Conservation (phyloP, 768 basidiomycete genomes). For the Epithele typhae region DNA sequence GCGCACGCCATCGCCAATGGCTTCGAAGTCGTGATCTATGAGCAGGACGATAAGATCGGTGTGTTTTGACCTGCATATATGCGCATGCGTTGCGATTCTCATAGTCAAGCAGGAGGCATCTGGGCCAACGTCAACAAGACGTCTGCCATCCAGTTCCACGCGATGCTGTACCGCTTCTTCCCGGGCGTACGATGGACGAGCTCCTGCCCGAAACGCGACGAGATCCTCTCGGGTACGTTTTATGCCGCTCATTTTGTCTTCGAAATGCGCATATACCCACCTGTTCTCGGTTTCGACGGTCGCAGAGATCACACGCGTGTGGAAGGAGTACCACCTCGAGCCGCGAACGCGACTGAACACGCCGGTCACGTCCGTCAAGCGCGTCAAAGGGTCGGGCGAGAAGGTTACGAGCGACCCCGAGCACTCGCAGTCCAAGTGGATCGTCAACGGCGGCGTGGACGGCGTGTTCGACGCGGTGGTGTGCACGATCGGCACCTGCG, state of each 20-base stretch:
- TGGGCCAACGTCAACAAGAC: conserved; percentile 51
- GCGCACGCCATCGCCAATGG: conserved; percentile 48
- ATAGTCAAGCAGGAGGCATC: conserved; percentile 43
- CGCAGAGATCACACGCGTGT: conserved; percentile 28
- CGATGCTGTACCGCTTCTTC: conserved; percentile 47
- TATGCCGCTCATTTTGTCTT: not conserved
- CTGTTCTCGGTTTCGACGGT: too few relatives aligned
- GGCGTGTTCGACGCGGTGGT: conserved; percentile 47
- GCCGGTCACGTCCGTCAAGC: conserved; percentile 35
- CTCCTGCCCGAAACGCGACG: conserved; percentile 44
- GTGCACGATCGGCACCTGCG: conserved; percentile 46
- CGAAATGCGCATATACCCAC: too few relatives aligned
- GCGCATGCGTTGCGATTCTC: too few relatives aligned
- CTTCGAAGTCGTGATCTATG: conserved; percentile 50
- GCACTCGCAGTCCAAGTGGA: conserved; percentile 29
- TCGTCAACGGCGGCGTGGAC: conserved; percentile 43
- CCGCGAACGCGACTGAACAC: conserved; percentile 41
- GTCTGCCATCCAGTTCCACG: conserved; percentile 47
- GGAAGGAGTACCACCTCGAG: conserved; percentile 48
- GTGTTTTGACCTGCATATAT: too few relatives aligned
- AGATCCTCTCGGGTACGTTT: conserved; percentile 40
- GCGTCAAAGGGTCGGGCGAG: conserved; percentile 17
- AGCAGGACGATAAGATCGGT: conserved; percentile 26
- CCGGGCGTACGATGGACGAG: conserved; percentile 41
- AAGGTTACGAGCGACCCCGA: conserved; percentile 9